These are phyloP conservation scores for Fagus crenata DNA, from an alignment of 306 rosid species.

Conservation along the genomic window DNA sequence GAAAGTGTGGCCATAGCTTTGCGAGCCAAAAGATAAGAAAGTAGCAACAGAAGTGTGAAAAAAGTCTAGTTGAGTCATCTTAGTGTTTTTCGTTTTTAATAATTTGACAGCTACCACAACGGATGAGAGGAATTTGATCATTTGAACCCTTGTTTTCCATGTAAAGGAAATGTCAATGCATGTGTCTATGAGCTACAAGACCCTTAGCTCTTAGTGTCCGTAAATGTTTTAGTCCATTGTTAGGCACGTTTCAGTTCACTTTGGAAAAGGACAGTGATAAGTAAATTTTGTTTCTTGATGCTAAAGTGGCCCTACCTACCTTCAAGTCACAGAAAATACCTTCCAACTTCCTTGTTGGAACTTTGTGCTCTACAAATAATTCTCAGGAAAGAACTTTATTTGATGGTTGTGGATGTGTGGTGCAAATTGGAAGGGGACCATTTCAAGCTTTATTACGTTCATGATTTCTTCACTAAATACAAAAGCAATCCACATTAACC, in stretches of 20 bases:
- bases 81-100: too few species aligned
- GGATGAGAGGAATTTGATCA: too few species aligned
- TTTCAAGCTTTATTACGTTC: slow-evolving; percentile 24
- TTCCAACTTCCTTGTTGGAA: background rate
- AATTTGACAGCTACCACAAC: too few species aligned
- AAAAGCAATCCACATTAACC: slow-evolving; percentile 3
- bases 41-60: background rate
- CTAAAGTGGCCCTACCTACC: background rate
- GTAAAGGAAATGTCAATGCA: too few species aligned
- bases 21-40: background rate
- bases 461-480: slow-evolving; percentile 1
- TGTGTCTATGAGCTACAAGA: too few species aligned
- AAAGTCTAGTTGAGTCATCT: background rate
- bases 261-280: slow-evolving; percentile 1
- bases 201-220: too few species aligned
- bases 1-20: slow-evolving; percentile 16
- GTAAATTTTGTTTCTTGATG: background rate
- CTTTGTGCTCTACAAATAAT: slow-evolving; percentile 2
- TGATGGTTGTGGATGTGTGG: slow-evolving; percentile 18
- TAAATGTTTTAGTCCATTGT: background rate
- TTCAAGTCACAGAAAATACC: slow-evolving; percentile 3
- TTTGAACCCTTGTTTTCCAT: too few species aligned
- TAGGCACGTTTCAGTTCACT: background rate
- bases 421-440: slow-evolving; percentile 17
- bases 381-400: background rate